Percentiles rank a stretch among this genome's conserved stretches.
phyloP scores from a whole-genome alignment of 179 eudicot genomes.

The Beta macrorhiza region DNA sequence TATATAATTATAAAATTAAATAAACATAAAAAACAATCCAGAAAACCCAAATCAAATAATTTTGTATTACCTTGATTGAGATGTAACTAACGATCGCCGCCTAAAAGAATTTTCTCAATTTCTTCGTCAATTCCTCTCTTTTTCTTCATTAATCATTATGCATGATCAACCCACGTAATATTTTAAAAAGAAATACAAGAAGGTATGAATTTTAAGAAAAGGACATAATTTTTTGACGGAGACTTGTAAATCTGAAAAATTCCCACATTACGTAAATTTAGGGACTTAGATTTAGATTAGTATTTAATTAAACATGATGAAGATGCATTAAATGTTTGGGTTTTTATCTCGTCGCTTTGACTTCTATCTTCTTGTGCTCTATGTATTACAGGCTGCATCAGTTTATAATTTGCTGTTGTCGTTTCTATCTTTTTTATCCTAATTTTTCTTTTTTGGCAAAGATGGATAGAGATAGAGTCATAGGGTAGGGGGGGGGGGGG shows the following conservation, averaged over 20 bases:
- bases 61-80: slow-evolving; percentile 22
- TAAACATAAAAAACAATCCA: no score
- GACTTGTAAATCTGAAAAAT: slow-evolving; percentile 2
- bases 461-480: no score
- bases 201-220: neutral
- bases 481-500: no score
- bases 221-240: slow-evolving; percentile 6
- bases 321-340: no score
- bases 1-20: neutral
- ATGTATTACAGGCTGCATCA: slow-evolving; percentile 1
- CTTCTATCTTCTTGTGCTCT: neutral
- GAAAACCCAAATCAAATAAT: neutral
- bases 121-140: neutral
- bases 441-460: neutral
- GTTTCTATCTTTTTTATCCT: neutral
- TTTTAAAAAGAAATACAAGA: neutral
- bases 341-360: neutral
- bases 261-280: slow-evolving; percentile 14
- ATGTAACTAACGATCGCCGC: slow-evolving; percentile 23
- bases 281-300: neutral
- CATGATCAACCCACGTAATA: slow-evolving; percentile 13
- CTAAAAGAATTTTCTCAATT: slow-evolving; percentile 6
- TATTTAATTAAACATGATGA: neutral
- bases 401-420: neutral
- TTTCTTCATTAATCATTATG: slow-evolving; percentile 9